These are phyloP conservation scores for Polyporus tsugae DNA, from an alignment of 1,284 basidiomycete genomes.

Conservation along the genomic window DNA sequence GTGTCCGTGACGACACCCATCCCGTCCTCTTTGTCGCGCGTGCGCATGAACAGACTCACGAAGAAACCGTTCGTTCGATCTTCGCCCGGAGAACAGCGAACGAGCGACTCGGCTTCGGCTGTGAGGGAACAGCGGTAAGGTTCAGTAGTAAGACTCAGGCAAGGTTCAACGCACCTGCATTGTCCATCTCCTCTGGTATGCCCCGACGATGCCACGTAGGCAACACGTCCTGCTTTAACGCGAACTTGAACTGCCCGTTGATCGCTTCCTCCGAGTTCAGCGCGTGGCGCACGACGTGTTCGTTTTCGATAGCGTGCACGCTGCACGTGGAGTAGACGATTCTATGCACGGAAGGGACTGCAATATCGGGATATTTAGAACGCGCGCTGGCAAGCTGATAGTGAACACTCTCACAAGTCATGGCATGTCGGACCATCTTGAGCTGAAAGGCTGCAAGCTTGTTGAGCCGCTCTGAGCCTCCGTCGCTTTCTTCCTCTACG, in stretches of 20 bases:
- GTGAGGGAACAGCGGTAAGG: conserved; percentile 8
- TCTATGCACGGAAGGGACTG: conserved; percentile 66
- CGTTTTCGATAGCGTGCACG: conserved; percentile 91
- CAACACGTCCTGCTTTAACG: conserved; percentile 69
- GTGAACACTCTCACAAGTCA: conserved; percentile 74
- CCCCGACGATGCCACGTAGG: conserved; percentile 86
- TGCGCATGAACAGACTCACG: conserved; percentile 81
- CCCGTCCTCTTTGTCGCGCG: conserved; percentile 18
- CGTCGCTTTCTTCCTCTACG: conserved; percentile 38
- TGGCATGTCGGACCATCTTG: conserved; percentile 94
- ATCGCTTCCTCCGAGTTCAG: conserved; percentile 75
- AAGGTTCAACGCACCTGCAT: conserved; percentile 47
- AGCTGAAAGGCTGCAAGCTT: conserved; percentile 90
- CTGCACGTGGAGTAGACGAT: conserved; percentile 99
- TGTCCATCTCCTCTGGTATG: conserved; percentile 64
- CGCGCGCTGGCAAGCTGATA: neutral
- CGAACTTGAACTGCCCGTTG: conserved; percentile 69
- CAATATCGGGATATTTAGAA: conserved; percentile 23
- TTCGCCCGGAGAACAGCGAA: conserved; percentile 87
- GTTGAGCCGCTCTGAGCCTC: conserved; percentile 68
- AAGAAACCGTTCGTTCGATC: conserved; percentile 96
- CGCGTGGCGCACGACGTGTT: conserved; percentile 80
- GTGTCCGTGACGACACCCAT: conserved; percentile 2
- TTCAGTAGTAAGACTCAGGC: no score
- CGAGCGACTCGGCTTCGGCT: conserved; percentile 73